Percentiles rank a stretch among this genome's conserved stretches.
Conservation (phyloP, 768 basidiomycete species). For the Cystobasidium onofrii region DNA sequence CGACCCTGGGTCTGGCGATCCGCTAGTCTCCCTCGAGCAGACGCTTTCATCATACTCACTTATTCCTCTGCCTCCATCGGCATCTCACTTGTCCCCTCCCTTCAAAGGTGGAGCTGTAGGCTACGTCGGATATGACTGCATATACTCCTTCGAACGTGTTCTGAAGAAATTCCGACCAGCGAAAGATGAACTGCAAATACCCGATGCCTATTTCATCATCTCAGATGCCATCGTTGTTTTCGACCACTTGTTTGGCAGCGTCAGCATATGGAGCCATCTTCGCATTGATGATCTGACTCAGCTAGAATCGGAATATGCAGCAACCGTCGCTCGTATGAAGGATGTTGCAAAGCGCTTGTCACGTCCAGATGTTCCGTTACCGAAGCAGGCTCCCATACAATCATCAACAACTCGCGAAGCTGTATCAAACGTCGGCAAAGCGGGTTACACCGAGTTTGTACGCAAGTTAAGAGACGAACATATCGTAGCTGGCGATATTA, state of each 20-base stretch:
- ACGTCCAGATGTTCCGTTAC: slow-evolving; percentile 45
- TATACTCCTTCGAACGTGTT: slow-evolving; percentile 85
- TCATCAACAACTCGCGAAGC: slow-evolving; percentile 50
- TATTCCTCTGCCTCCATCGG: not conserved
- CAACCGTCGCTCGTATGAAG: slow-evolving; percentile 18
- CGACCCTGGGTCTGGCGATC: slow-evolving; percentile 69
- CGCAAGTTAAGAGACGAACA: slow-evolving; percentile 76
- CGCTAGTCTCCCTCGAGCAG: slow-evolving; percentile 70
- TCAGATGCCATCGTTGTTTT: slow-evolving; percentile 91
- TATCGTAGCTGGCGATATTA: slow-evolving; percentile 93
- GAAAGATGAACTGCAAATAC: slow-evolving; percentile 72
- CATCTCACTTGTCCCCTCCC: not conserved
- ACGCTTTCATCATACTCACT: slow-evolving; percentile 65
- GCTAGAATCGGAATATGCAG: slow-evolving; percentile 20
- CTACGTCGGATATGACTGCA: slow-evolving; percentile 92
- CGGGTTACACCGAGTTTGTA: slow-evolving; percentile 83
- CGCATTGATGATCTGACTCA: slow-evolving; percentile 55
- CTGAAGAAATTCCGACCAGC: slow-evolving; percentile 57
- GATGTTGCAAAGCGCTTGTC: slow-evolving; percentile 29
- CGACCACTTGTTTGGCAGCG: slow-evolving; percentile 88
- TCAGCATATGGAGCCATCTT: slow-evolving; percentile 94
- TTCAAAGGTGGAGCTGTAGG: slow-evolving; percentile 80
- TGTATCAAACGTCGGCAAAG: slow-evolving; percentile 84
- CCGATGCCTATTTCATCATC: slow-evolving; percentile 94
- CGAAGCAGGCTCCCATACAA: slow-evolving; percentile 46